Evolutionary conservation across 2,329 filamentous ascomycete genomes (phyloP).

Genomic region (Didymella lethalis): DNA sequence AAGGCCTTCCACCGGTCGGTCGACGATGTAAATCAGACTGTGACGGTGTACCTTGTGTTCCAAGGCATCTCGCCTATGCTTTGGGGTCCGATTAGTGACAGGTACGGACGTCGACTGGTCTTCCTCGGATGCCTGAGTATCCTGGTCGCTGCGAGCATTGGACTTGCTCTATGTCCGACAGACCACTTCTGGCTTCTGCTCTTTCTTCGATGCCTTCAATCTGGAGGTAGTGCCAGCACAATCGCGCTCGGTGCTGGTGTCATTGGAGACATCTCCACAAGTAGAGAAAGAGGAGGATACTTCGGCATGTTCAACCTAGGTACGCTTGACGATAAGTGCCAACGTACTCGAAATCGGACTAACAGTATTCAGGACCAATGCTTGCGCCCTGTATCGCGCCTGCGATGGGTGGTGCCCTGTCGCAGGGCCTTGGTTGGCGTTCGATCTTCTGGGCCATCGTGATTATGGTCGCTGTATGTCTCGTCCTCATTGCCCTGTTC

Average conservation of each 20-base stretch:
- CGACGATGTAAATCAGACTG: conserved; percentile 58
- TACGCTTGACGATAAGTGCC: too few species aligned
- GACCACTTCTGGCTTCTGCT: conserved; percentile 44
- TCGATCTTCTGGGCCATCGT: conserved; percentile 51
- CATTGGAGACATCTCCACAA: conserved; percentile 74
- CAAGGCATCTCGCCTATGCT: conserved; percentile 63
- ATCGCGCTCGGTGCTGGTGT: conserved; percentile 71
- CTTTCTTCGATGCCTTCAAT: conserved; percentile 49
- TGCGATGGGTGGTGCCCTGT: conserved; percentile 45
- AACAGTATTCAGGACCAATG: conserved; percentile 53
- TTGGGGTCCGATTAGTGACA: conserved; percentile 61
- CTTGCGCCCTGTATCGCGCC: conserved; percentile 42
- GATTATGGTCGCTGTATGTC: conserved; percentile 51
- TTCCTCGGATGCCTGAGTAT: conserved; percentile 55
- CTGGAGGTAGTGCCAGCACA: conserved; percentile 51
- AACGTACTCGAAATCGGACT: too few species aligned
- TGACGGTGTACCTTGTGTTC: conserved; percentile 58
- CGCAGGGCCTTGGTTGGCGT: conserved; percentile 47
- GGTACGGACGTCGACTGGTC: conserved; percentile 59
- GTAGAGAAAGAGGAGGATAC: conserved; percentile 74
- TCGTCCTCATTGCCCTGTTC: conserved; percentile 48
- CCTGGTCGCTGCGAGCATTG: conserved; percentile 45
- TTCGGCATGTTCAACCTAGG: conserved; percentile 67
- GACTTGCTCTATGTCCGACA: conserved; percentile 46
- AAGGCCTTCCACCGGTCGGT: conserved; percentile 52